These are phyloP conservation scores for Exophiala aquamarina DNA, from an alignment of 2,329 filamentous ascomycete genomes.

Conservation along the genomic window DNA sequence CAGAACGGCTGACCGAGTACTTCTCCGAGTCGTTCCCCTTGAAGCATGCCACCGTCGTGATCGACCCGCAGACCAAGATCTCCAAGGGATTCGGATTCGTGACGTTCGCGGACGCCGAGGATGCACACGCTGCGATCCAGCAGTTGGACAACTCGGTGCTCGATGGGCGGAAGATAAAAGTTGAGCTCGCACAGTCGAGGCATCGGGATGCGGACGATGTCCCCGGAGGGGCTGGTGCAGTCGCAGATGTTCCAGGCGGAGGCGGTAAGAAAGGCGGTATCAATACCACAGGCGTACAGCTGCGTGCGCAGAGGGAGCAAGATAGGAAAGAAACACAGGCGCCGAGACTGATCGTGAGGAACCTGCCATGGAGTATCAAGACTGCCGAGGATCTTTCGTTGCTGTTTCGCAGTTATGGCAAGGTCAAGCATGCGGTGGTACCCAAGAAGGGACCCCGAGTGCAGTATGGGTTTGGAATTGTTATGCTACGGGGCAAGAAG, in stretches of 20 bases:
- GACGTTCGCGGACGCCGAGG: constrained; percentile 90
- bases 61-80: constrained; percentile 79
- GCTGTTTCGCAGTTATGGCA: constrained; percentile 84
- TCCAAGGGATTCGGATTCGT: constrained; percentile 96
- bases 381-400: constrained; percentile 74
- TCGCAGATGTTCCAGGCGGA: too few relatives aligned
- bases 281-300: constrained; percentile 36
- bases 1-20: constrained; percentile 77
- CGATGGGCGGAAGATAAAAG: constrained; percentile 75
- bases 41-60: constrained; percentile 92
- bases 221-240: too few relatives aligned
- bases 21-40: constrained; percentile 94
- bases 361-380: constrained; percentile 95
- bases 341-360: constrained; percentile 83
- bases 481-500: constrained; percentile 81
- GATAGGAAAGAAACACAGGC: constrained; percentile 61
- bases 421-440: constrained; percentile 82
- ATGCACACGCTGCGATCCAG: constrained; percentile 76
- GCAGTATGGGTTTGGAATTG: constrained; percentile 87
- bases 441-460: constrained; percentile 64
- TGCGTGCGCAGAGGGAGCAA: constrained; percentile 53
- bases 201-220: constrained; percentile 64
- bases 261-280: constrained; percentile 34
- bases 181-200: constrained; percentile 86
- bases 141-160: constrained; percentile 78